phyloP scores from a whole-genome alignment of 306 rosid species.

The Inga laurina region DNA sequence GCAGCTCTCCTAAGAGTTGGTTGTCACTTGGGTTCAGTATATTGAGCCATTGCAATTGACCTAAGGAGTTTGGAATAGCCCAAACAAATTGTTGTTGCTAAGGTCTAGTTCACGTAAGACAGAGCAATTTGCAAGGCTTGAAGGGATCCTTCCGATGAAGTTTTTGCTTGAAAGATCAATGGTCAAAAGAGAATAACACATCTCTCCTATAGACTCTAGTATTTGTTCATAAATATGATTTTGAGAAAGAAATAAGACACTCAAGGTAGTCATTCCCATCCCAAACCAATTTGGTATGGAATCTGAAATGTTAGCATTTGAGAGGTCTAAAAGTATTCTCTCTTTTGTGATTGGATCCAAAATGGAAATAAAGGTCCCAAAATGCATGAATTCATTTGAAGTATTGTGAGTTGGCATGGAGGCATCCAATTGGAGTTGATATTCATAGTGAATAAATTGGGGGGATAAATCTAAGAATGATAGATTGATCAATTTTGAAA shows the following conservation, averaged over 20 bases:
- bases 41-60: conserved; percentile 30
- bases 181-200: neutral
- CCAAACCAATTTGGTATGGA: conserved; percentile 50
- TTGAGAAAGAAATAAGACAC: conserved; percentile 38
- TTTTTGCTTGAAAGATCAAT: conserved; percentile 47
- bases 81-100: conserved; percentile 36
- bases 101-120: conserved; percentile 38
- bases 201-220: conserved; percentile 36
- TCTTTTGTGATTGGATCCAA: conserved; percentile 45
- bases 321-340: neutral
- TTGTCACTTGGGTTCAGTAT: conserved; percentile 41
- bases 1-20: conserved; percentile 38
- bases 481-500: conserved; percentile 32
- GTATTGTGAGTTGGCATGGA: conserved; percentile 28
- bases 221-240: conserved; percentile 46
- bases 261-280: neutral
- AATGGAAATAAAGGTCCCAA: conserved; percentile 50
- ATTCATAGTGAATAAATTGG: conserved; percentile 39
- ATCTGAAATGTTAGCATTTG: conserved; percentile 47
- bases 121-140: conserved; percentile 41
- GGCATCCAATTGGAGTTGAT: conserved; percentile 45
- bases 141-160: conserved; percentile 42
- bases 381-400: conserved; percentile 44
- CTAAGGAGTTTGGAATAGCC: conserved; percentile 38
- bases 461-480: neutral